Evolutionary conservation across 2,329 filamentous ascomycete genomes (phyloP).

Genomic region (Ophiocordyceps sinensis): DNA sequence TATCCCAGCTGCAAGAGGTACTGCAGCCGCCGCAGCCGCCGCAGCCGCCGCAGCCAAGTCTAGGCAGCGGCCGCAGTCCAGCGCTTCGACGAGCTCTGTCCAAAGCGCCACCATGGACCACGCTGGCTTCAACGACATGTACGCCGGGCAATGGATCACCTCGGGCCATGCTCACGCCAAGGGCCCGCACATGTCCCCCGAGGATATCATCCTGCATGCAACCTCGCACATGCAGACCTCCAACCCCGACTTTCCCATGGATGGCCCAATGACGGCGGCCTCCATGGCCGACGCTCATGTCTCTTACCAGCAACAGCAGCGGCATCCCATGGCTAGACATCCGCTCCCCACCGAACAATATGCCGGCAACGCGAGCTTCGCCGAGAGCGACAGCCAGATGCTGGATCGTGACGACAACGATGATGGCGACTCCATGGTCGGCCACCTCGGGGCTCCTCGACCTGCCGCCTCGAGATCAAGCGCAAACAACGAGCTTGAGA

Average conservation of each 20-base stretch:
- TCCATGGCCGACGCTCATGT: conserved; percentile 25
- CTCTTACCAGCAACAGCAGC: conserved; percentile 24
- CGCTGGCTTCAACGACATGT: conserved; percentile 28
- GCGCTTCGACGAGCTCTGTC: conserved; percentile 41
- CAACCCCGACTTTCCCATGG: conserved; percentile 35
- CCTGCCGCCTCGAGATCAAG: conserved; percentile 46
- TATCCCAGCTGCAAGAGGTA: conserved; percentile 13
- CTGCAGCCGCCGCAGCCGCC: conserved; percentile 1
- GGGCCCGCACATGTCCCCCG: conserved; percentile 36
- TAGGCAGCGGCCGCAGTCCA: conserved; percentile 36
- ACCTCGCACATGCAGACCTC: conserved; percentile 39
- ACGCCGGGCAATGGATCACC: conserved; percentile 34
- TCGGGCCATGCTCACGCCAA: conserved; percentile 28
- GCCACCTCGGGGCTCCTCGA: conserved; percentile 32
- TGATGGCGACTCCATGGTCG: conserved; percentile 37
- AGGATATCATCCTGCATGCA: conserved; percentile 45
- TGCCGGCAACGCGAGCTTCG: conserved; percentile 36
- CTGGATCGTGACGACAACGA: conserved; percentile 45
- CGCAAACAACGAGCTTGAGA: conserved; percentile 68
- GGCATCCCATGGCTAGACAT: conserved; percentile 28
- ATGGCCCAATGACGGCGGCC: conserved; percentile 26
- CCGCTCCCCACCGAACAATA: conserved; percentile 41
- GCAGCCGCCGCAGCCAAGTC: conserved; percentile 19
- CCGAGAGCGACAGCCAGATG: conserved; percentile 44
- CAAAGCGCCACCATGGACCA: conserved; percentile 39